A percentile compares a stretch with the other conserved stretches of the same genome.
Evolutionary conservation across 345 rosid species (phyloP).

Genomic region (Pseudoturritis turrita): DNA sequence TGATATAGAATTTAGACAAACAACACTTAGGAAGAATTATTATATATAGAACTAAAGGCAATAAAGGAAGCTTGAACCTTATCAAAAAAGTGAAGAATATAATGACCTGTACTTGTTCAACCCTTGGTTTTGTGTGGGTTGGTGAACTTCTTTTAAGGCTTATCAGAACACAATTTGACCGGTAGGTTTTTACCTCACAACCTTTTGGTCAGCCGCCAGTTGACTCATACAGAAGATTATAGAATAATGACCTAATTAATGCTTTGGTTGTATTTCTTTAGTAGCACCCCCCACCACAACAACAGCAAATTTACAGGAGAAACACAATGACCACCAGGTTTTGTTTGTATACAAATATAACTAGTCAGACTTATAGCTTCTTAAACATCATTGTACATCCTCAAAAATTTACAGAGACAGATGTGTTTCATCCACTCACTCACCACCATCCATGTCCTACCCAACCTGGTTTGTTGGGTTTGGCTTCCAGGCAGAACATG

Average conservation of each 20-base stretch:
- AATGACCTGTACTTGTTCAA: conserved; percentile 28
- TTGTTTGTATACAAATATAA: conserved; percentile 18
- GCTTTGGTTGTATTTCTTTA: conserved; percentile 11
- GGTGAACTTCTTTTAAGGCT: conserved; percentile 18
- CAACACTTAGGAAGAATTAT: neutral
- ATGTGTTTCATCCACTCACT: conserved; percentile 26
- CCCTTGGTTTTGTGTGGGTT: conserved; percentile 27
- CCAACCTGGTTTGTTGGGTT: conserved; percentile 23
- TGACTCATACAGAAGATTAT: conserved; percentile 6
- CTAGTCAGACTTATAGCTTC: no score
- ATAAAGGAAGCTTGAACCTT: conserved; percentile 4
- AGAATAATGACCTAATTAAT: conserved; percentile 7
- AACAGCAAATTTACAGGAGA: conserved; percentile 13
- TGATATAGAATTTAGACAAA: conserved; percentile 8
- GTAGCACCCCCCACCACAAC: conserved; percentile 14
- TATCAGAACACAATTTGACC: conserved; percentile 28
- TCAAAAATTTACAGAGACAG: conserved; percentile 27
- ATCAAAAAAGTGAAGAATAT: conserved; percentile 11
- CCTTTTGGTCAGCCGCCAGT: conserved; percentile 17
- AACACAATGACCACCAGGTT: conserved; percentile 19
- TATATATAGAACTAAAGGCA: neutral
- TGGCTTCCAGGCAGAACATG: conserved; percentile 73
- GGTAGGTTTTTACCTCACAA: conserved; percentile 9
- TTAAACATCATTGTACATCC: conserved; percentile 19
- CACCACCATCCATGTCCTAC: conserved; percentile 2